These are phyloP conservation scores for Cyclotella choctawhatcheeana DNA, from an alignment of 108 stramenopile species.

Conservation along the genomic window DNA sequence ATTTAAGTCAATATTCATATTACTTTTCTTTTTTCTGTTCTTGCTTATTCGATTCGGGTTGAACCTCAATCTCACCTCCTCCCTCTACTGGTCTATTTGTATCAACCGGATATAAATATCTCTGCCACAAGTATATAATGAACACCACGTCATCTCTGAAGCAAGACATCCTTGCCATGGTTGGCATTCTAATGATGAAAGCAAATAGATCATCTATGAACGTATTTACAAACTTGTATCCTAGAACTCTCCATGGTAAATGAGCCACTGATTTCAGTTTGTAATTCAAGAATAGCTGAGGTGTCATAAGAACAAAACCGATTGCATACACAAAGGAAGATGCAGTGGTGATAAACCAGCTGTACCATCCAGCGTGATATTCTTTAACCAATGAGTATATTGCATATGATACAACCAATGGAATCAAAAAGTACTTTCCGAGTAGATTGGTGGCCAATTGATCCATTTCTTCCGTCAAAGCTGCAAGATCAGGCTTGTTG, in stretches of 20 bases:
- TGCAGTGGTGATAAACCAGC: constrained; percentile 89
- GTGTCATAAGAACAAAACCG: constrained; percentile 91
- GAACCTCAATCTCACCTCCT: constrained; percentile 16
- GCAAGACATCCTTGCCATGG: constrained; percentile 93
- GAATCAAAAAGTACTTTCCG: constrained; percentile 69
- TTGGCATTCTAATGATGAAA: constrained; percentile 97
- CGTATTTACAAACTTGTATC: constrained; percentile 93
- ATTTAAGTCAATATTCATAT: not conserved
- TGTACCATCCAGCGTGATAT: constrained; percentile 87
- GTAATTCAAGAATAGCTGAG: constrained; percentile 92
- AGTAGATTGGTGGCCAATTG: constrained; percentile 78
- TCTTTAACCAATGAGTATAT: constrained; percentile 74
- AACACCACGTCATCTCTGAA: constrained; percentile 97
- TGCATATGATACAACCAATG: constrained; percentile 79
- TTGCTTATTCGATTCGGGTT: not conserved
- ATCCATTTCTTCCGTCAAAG: constrained; percentile 84
- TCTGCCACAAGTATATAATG: constrained; percentile 94
- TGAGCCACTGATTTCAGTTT: constrained; percentile 89
- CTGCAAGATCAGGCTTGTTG: constrained; percentile 59
- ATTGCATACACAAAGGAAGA: constrained; percentile 85
- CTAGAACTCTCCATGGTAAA: constrained; percentile 88
- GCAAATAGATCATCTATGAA: constrained; percentile 97
- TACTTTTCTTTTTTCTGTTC: not conserved
- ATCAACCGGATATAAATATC: constrained; percentile 95
- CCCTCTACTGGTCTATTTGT: constrained; percentile 34